Conservation (phyloP, 495 filamentous ascomycete species). For the Talaromyces thailandensis region DNA sequence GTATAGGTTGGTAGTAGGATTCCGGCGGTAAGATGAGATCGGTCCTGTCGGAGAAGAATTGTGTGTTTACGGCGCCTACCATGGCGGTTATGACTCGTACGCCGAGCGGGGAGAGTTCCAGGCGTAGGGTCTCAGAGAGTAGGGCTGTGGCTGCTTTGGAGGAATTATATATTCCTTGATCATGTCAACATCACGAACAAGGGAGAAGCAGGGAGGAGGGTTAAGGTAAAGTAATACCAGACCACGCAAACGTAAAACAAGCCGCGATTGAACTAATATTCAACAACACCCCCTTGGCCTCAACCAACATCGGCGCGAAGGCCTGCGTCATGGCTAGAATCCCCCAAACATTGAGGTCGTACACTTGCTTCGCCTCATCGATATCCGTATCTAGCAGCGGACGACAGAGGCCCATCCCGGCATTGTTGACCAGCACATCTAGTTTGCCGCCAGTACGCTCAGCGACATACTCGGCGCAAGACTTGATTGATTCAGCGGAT, state of each 20-base stretch:
- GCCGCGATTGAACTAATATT: conserved; percentile 19
- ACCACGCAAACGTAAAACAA: conserved; percentile 15
- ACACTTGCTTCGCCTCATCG: conserved; percentile 27
- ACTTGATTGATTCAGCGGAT: conserved; percentile 18
- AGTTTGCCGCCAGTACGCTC: conserved; percentile 16
- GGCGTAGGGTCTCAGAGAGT: conserved; percentile 20
- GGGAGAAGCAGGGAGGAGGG: background rate
- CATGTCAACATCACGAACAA: too few species aligned
- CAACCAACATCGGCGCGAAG: conserved; percentile 32
- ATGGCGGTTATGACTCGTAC: conserved; percentile 20
- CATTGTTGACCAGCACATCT: conserved; percentile 36
- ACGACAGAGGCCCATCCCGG: conserved; percentile 19
- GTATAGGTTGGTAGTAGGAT: conserved; percentile 14
- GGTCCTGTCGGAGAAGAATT: conserved; percentile 11
- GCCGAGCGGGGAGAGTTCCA: conserved; percentile 25
- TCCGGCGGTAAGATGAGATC: conserved; percentile 11
- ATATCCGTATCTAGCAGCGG: conserved; percentile 27
- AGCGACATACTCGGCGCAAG: conserved; percentile 7
- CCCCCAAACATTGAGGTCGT: conserved; percentile 35
- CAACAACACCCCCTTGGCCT: conserved; percentile 20
- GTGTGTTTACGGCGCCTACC: conserved; percentile 12
- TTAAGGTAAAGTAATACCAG: conserved; percentile 13
- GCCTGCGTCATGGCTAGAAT: conserved; percentile 26
- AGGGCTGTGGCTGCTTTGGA: conserved; percentile 20
- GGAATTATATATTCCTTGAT: conserved; percentile 18